A percentile compares a stretch with the other conserved stretches of the same genome.
Conservation (phyloP, 768 basidiomycete species). For the Xerocomellus intermedius region DNA sequence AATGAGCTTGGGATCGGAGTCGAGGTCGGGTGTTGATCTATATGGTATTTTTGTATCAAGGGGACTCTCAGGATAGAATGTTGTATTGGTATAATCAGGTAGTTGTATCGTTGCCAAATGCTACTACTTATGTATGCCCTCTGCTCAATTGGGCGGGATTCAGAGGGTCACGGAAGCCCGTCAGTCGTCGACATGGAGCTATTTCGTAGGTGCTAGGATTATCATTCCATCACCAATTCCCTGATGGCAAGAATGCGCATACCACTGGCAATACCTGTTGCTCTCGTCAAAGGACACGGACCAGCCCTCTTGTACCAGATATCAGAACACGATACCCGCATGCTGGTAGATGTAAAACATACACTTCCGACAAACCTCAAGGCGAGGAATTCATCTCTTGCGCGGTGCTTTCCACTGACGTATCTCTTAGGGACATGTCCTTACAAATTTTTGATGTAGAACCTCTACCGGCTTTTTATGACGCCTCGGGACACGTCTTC, state of each 20-base stretch:
- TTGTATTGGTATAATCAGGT: background rate
- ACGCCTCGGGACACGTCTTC: too few species aligned
- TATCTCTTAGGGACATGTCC: slow-evolving; percentile 57
- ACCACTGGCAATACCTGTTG: slow-evolving; percentile 73
- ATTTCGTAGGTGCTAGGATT: slow-evolving; percentile 85
- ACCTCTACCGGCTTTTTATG: too few species aligned
- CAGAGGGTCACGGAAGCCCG: too few species aligned
- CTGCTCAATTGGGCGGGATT: too few species aligned
- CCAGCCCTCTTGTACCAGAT: slow-evolving; percentile 95
- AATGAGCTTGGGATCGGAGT: background rate
- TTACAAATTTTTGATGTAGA: slow-evolving; percentile 37
- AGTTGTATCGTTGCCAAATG: background rate
- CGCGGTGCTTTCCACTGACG: slow-evolving; percentile 1
- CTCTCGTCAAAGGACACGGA: slow-evolving; percentile 74
- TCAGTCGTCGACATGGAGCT: slow-evolving; percentile 60
- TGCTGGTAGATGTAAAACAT: slow-evolving; percentile 86
- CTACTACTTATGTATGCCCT: background rate
- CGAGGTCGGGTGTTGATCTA: background rate
- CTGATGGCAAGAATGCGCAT: slow-evolving; percentile 83
- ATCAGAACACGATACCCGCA: slow-evolving; percentile 82
- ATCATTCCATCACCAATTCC: too few species aligned
- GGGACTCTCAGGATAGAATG: background rate
- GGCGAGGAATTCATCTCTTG: slow-evolving; percentile 34
- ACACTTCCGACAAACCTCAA: slow-evolving; percentile 83
- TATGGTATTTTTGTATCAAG: background rate